Evolutionary conservation across 176 grass and related monocot genomes (phyloP), one percentile per base, ranked within the genome.

Genomic region (Raddia distichophylla): DNA sequence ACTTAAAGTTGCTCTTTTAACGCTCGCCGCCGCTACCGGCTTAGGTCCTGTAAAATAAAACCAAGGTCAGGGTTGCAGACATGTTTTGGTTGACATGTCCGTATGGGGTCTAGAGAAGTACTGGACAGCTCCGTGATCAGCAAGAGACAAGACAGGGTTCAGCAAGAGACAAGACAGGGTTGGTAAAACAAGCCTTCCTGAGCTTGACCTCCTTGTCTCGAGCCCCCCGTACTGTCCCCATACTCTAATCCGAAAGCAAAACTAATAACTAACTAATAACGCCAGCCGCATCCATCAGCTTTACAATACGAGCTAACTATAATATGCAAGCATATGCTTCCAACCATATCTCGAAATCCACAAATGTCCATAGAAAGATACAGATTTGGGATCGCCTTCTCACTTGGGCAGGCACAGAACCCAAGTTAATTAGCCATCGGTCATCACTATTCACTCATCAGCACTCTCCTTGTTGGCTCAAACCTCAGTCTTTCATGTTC

Each of bases 181-280:
- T 81, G 87, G 77, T 82, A 82, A 86, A 89, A 78, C 14, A 81
- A 86, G 8, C 43, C 43, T 45, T 64, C 32, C 2, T 51, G 82
- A 45, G 64, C 65, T 81, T 85, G 87, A 77, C 87, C 57, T 50
- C 58, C 3, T 16, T 81, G 58, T 71, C 83, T 89, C 87, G 83
- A 89, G 87, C 87, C 78, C 71, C 87, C 67, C 57, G 10, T 49
- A 40, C 58, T 33, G 66, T 13, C 42, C 20, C 35, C 70, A 71
- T 54, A 62, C 58, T 58, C 71, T 89, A 85, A 57, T 81, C 78
- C 81, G 2, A 2, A 55, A 61, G 12, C 6, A 37, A 37, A 60
- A 17, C 77, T 55, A 73, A 60, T 73, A 52, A 27, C 27, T 27
- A 27, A 27, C 27, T 1, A 27, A 27, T 27, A 27, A 27, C 37